Percentiles rank a stretch among this genome's conserved stretches.
Conservation (phyloP, 2,329 filamentous ascomycete species). For the Zalaria obscura region DNA sequence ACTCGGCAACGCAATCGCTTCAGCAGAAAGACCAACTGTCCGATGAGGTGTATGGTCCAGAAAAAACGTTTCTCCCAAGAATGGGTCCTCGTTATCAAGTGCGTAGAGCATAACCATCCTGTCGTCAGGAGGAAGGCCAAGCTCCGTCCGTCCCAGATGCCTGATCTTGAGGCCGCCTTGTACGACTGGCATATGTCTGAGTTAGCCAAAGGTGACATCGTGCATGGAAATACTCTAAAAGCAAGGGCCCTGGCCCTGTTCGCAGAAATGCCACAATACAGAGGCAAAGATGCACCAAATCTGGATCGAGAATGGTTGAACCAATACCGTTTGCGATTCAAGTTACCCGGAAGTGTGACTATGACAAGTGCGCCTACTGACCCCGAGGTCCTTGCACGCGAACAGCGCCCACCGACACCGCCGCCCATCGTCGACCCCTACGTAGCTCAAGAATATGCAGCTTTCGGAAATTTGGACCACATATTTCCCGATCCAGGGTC, state of each 20-base stretch:
- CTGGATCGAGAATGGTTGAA: constrained; percentile 9
- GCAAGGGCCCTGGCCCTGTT: constrained; percentile 10
- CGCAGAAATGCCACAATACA: constrained; percentile 8
- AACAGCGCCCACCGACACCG: constrained; percentile 1
- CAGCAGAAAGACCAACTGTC: constrained; percentile 10
- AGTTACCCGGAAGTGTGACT: constrained; percentile 6
- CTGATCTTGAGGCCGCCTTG: constrained; percentile 9
- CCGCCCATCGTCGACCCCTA: constrained; percentile 1
- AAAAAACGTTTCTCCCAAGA: constrained; percentile 8
- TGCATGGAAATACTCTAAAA: constrained; percentile 11
- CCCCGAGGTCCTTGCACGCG: too few species aligned
- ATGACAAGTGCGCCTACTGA: too few species aligned
- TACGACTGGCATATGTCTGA: constrained; percentile 9
- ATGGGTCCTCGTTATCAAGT: constrained; percentile 9
- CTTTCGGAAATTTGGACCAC: constrained; percentile 6
- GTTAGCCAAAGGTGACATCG: constrained; percentile 6
- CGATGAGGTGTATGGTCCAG: constrained; percentile 8
- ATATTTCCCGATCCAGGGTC: constrained; percentile 9
- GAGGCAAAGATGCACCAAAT: constrained; percentile 7
- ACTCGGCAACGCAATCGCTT: constrained; percentile 9
- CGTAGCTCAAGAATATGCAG: constrained; percentile 4
- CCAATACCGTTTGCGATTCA: constrained; percentile 9
- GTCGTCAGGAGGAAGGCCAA: constrained; percentile 3
- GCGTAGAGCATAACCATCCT: constrained; percentile 10
- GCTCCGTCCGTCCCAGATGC: constrained; percentile 6